These are phyloP conservation scores for Trametes gibbosa DNA, from an alignment of 768 basidiomycete species.

Conservation along the genomic window DNA sequence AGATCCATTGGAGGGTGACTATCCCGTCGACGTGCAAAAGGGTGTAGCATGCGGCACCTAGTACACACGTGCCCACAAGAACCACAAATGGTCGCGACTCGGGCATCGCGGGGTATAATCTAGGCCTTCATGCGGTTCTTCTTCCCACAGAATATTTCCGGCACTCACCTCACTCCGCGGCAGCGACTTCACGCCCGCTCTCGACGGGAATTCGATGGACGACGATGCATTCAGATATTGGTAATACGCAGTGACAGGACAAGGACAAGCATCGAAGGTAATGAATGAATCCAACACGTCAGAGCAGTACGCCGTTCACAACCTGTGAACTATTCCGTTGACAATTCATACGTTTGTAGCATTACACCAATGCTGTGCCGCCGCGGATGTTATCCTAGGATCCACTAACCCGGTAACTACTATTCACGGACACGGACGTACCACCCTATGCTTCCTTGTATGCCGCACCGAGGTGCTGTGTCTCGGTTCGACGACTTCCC, in stretches of 20 bases:
- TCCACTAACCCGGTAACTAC: neutral
- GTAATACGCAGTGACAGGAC: neutral
- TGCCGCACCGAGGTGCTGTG: neutral
- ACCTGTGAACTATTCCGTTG: neutral
- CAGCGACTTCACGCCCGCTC: neutral
- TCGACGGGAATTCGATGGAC: neutral
- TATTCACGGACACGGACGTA: neutral
- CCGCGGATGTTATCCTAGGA: neutral
- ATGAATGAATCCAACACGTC: no score
- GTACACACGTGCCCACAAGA: no score
- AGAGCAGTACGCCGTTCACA: no score
- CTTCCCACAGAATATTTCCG: neutral
- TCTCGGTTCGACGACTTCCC: neutral
- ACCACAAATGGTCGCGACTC: no score
- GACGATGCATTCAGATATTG: neutral
- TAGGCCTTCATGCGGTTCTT: neutral
- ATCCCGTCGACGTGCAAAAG: neutral
- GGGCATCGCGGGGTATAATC: neutral
- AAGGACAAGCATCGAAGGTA: neutral
- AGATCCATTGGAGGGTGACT: neutral
- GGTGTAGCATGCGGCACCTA: neutral
- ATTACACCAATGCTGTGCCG: neutral
- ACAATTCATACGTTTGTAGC: neutral
- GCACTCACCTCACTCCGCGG: neutral
- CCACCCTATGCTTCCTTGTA: neutral